These are phyloP conservation scores for Sporothrix brunneoviolacea DNA, from an alignment of 2,329 filamentous ascomycete genomes.

Conservation along the genomic window DNA sequence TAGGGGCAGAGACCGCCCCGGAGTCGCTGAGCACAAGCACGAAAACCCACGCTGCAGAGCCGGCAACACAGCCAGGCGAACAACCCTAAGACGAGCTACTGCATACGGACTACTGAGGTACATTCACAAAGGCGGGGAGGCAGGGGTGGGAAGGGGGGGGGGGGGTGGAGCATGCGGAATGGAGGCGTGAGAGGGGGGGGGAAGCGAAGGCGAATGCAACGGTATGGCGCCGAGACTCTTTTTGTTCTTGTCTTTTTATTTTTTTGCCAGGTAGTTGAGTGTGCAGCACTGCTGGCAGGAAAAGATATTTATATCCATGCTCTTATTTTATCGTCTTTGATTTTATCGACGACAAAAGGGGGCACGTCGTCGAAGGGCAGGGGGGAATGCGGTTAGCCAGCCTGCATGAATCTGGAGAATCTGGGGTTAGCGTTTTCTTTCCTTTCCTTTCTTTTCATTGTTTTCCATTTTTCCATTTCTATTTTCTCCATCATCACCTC, in stretches of 20 bases:
- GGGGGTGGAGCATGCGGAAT: constrained; percentile 1
- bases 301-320: too few species aligned
- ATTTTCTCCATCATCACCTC: background rate
- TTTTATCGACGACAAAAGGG: too few species aligned
- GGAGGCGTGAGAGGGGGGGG: background rate
- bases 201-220: background rate
- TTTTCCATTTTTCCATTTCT: background rate
- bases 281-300: too few species aligned
- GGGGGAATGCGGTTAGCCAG: background rate
- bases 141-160: background rate
- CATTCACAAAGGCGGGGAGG: background rate
- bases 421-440: background rate
- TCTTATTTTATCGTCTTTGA: too few species aligned
- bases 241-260: background rate
- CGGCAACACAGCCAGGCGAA: too few species aligned
- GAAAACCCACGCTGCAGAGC: background rate
- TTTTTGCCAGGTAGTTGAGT: background rate
- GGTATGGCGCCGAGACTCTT: background rate
- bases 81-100: too few species aligned
- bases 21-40: too few species aligned
- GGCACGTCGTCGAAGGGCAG: too few species aligned
- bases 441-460: background rate
- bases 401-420: constrained; percentile 8
- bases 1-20: background rate
- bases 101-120: too few species aligned